Evolutionary conservation across 768 basidiomycete genomes (phyloP).

Genomic region (Rubroboletus satanas): DNA sequence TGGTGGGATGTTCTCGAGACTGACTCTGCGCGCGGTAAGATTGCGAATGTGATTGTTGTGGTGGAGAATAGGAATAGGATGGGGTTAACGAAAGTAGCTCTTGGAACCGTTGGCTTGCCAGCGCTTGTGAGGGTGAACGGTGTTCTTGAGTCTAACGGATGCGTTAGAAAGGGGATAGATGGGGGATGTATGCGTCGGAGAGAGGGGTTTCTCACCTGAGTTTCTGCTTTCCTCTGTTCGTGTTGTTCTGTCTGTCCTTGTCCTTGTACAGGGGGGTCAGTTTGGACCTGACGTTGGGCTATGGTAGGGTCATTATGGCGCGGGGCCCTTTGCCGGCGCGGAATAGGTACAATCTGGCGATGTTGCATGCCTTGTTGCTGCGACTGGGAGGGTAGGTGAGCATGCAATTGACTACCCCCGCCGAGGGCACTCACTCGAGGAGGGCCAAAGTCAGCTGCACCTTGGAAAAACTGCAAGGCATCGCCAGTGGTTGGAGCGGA

Average conservation of each 20-base stretch:
- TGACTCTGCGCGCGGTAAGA: background rate
- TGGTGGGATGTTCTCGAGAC: background rate
- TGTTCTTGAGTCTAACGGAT: background rate
- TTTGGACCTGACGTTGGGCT: background rate
- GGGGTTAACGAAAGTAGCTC: constrained; percentile 18
- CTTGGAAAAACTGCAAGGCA: background rate
- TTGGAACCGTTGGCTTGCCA: constrained; percentile 23
- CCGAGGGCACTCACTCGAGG: background rate
- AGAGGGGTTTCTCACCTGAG: constrained; percentile 1
- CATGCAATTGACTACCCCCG: background rate
- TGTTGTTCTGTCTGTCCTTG: background rate
- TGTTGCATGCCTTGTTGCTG: constrained; percentile 1
- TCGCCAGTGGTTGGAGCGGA: background rate
- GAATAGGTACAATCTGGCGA: constrained; percentile 11
- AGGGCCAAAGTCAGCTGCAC: background rate
- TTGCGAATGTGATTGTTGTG: background rate
- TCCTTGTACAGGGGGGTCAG: background rate
- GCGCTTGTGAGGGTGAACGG: constrained; percentile 1
- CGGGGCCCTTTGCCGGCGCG: background rate
- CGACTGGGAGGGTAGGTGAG: background rate
- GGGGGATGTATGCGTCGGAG: background rate
- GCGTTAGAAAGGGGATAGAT: background rate
- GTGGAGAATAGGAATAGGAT: background rate
- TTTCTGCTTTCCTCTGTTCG: constrained; percentile 4
- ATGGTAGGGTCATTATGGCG: background rate